Evolutionary conservation across 208 protist genomes (phyloP).

Genomic region (Acanthamoeba healyi): DNA sequence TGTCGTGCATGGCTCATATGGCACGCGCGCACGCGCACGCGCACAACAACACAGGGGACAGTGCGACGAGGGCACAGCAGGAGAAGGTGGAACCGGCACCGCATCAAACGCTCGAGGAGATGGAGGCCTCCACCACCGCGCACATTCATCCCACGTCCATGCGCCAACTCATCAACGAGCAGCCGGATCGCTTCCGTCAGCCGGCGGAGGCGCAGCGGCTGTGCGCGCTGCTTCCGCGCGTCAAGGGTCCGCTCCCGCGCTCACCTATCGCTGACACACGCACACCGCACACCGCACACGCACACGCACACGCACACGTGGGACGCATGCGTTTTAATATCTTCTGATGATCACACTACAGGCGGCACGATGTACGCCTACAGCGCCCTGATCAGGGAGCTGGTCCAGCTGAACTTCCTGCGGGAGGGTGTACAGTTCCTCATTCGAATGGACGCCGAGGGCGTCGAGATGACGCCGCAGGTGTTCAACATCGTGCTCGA

Average conservation of each 20-base stretch:
- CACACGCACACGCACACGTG: not conserved
- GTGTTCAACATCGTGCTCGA: conserved; percentile 22
- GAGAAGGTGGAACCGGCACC: not conserved
- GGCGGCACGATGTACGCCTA: not conserved
- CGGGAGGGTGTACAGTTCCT: conserved; percentile 18
- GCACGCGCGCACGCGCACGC: too few species aligned
- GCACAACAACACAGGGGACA: not conserved
- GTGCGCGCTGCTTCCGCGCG: not conserved
- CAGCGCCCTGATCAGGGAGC: conserved; percentile 20
- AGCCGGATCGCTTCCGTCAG: not conserved
- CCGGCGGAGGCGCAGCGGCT: not conserved
- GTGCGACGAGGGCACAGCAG: not conserved
- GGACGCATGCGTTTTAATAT: not conserved
- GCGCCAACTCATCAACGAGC: not conserved
- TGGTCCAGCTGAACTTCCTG: not conserved
- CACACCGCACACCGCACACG: not conserved
- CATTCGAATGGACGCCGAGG: conserved; percentile 8
- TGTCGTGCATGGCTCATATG: too few species aligned
- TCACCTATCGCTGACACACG: too few species aligned
- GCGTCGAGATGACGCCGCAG: not conserved
- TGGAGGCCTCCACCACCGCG: not conserved
- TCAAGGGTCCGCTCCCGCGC: not conserved
- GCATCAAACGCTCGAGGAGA: not conserved
- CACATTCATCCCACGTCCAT: not conserved
- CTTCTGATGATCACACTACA: not conserved